Evolutionary conservation across 148 eudicot species (phyloP), one percentile per base, ranked within the genome.

Genomic region (Vaccinium darrowii): DNA sequence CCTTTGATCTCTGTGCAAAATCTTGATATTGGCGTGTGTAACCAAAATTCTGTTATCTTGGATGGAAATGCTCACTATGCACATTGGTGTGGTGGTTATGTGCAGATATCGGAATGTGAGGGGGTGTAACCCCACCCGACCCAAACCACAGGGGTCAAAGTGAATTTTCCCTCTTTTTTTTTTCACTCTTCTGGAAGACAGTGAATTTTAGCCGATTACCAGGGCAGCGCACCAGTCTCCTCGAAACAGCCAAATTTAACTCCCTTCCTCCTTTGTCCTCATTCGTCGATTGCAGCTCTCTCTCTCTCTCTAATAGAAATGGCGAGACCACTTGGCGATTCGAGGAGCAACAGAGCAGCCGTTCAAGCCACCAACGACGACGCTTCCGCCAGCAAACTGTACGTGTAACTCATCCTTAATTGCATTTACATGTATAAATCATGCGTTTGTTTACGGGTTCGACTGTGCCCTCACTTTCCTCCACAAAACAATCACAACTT

Each of bases 291-390:
- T 58, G 19, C n/a, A 18, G 5, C 9, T 58, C 56, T 52, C 56
- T 52, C 56, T 52, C 11, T 63, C 71, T 2, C 30, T 0, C 15
- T 7, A 39, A 21, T 21, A 5, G 25, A 57, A 85, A 95, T 95
- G 98, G 88, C 91, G 89, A 90, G 81, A 51, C 84, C 86, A 54
- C 63, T 84, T 27, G 72, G 83, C 67, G 95, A 93, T 87, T 84
- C 87, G 79, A 91, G 90, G 79, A 97, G 99, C 89, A 95, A 94
- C 83, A 91, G 92, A 33, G 94, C 91, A 2, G 96, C 98, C 15
- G 99, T 97, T 69, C 98, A 95, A 88, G 99, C 98, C 82, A 97
- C 99, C 54, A 96, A 96, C 86, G 99, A 94, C 87, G 99, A 96
- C 72, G 99, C 99, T 85, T 91, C 97, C 78, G 99, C 98, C 65